A percentile compares a stretch with the other conserved stretches of the same genome.
phyloP scores from a whole-genome alignment of 2,329 filamentous ascomycete genomes.

The Aschersonia sp. region DNA sequence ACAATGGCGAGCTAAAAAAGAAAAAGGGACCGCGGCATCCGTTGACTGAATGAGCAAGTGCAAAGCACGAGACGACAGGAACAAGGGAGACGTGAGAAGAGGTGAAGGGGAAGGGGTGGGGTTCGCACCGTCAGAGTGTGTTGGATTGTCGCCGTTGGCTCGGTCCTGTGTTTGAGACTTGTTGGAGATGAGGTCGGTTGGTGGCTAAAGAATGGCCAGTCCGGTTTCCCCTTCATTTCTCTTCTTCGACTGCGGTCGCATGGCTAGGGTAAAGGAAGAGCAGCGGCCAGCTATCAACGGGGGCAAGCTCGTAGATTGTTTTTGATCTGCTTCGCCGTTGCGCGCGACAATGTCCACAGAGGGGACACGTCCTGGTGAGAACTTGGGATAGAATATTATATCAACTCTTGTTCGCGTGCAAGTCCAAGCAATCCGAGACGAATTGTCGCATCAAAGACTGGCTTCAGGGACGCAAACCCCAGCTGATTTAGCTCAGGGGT shows the following conservation, averaged over 20 bases:
- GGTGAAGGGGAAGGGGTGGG: background rate
- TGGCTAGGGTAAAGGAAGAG: too few relatives aligned
- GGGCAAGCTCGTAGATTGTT: too few relatives aligned
- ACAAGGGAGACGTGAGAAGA: background rate
- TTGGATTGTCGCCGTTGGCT: background rate
- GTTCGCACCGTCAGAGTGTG: background rate
- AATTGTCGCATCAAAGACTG: background rate
- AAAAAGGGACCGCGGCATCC: background rate
- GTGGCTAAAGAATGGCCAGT: too few relatives aligned
- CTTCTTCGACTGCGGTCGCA: too few relatives aligned
- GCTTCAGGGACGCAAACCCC: background rate
- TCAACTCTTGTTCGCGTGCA: background rate
- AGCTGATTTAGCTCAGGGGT: background rate
- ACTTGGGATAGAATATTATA: background rate
- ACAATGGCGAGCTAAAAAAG: background rate
- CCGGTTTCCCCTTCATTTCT: too few relatives aligned
- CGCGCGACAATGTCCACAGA: background rate
- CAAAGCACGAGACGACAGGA: background rate
- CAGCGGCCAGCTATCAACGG: too few relatives aligned
- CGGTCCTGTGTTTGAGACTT: background rate
- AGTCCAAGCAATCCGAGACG: background rate
- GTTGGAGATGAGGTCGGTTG: background rate
- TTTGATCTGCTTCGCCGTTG: background rate
- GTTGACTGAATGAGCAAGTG: background rate
- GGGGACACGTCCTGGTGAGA: background rate